phyloP scores from a whole-genome alignment of 2,329 filamentous ascomycete species.

The Fusarium sp. region DNA sequence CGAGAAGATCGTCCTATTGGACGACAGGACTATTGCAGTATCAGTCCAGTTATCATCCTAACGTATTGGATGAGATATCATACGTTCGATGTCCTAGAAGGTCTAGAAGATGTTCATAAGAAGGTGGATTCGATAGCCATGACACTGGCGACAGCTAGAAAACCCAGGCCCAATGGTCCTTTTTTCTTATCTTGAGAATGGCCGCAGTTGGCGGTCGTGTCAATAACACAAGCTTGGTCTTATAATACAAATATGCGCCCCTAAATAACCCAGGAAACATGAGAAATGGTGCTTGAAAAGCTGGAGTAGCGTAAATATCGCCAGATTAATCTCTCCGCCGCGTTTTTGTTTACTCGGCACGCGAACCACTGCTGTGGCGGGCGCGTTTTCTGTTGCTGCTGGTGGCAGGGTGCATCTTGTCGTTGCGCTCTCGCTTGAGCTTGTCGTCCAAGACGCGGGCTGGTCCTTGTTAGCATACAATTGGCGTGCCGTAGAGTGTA shows the following conservation, averaged over 20 bases:
- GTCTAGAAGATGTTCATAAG: no score
- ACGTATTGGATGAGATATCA: no score
- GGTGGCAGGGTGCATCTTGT: conserved; percentile 67
- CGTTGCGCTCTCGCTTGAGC: conserved; percentile 72
- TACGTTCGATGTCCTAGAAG: no score
- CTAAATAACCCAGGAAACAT: conserved; percentile 25
- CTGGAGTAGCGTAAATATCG: neutral
- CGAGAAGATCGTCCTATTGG: no score
- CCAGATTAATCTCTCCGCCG: neutral
- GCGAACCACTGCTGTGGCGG: conserved; percentile 62
- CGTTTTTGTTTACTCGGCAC: conserved; percentile 21
- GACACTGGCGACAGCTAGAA: neutral
- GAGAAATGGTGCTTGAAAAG: conserved; percentile 1
- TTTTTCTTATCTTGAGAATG: neutral
- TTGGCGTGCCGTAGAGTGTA: rapidly evolving
- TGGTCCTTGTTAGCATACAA: conserved; percentile 50
- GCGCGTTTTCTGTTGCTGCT: conserved; percentile 69
- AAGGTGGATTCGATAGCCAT: neutral
- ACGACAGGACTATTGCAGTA: no score
- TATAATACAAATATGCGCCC: conserved; percentile 6
- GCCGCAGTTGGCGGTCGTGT: neutral
- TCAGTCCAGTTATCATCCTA: no score
- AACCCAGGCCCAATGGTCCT: neutral
- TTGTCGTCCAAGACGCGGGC: conserved; percentile 75
- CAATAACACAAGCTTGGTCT: neutral